Percentiles rank a stretch among this genome's conserved stretches.
These are phyloP conservation scores for Litsea cubeba DNA, from an alignment of 164 flowering plant species.

Conservation along the genomic window DNA sequence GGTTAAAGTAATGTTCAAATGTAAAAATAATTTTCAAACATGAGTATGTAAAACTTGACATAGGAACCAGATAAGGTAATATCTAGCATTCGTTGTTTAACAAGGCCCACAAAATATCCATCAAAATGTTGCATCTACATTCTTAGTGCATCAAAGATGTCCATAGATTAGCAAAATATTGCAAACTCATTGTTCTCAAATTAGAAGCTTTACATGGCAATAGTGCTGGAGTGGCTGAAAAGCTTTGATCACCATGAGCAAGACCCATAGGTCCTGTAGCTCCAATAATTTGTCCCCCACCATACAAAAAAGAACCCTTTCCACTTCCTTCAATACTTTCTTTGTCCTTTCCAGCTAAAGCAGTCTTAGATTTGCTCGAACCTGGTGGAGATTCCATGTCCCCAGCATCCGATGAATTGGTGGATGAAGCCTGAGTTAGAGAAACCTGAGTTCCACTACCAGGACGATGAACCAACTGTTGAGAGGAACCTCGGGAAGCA, in stretches of 20 bases:
- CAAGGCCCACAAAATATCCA: too few relatives aligned
- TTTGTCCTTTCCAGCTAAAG: slow-evolving; percentile 59
- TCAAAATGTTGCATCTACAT: too few relatives aligned
- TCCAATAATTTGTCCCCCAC: slow-evolving; percentile 67
- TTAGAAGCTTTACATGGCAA: slow-evolving; percentile 58
- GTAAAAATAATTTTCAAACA: too few relatives aligned
- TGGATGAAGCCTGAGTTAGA: slow-evolving; percentile 35
- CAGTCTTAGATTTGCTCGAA: slow-evolving; percentile 50
- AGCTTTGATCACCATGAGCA: slow-evolving; percentile 74
- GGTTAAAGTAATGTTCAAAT: too few relatives aligned
- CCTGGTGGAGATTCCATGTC: slow-evolving; percentile 51
- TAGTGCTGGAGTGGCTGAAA: slow-evolving; percentile 63
- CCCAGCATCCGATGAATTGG: slow-evolving; percentile 43
- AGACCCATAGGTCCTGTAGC: slow-evolving; percentile 57
- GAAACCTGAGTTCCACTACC: slow-evolving; percentile 52
- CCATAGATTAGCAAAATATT: too few relatives aligned
- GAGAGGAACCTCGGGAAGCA: slow-evolving; percentile 37
- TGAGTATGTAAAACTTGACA: too few relatives aligned
- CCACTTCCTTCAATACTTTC: slow-evolving; percentile 54
- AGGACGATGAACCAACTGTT: slow-evolving; percentile 45
- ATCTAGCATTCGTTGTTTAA: too few relatives aligned
- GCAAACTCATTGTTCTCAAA: too few relatives aligned
- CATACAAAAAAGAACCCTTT: slow-evolving; percentile 62
- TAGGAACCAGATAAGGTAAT: too few relatives aligned
- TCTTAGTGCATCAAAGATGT: too few relatives aligned